Evolutionary conservation across 768 basidiomycete genomes (phyloP), one percentile per base, ranked within the genome.

Genomic region (Pholiota microspora): DNA sequence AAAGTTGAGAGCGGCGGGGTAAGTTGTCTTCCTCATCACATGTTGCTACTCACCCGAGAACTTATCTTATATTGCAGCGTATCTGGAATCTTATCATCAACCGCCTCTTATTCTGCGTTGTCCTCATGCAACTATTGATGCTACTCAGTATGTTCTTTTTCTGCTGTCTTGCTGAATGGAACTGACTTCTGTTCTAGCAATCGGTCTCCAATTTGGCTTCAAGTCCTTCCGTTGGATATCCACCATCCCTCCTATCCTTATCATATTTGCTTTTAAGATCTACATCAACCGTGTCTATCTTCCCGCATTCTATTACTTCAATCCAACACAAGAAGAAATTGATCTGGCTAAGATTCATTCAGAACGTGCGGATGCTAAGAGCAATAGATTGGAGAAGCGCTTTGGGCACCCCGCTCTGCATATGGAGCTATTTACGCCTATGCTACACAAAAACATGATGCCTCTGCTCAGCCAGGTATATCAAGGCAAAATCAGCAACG

Each of bases 31-130:
- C n/a, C n/a, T n/a, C n/a, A n/a, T n/a, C n/a, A n/a, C n/a, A n/a
- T n/a, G n/a, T n/a, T n/a, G n/a, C n/a, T n/a, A n/a, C n/a, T n/a
- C n/a, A n/a, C n/a, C n/a, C n/a, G n/a, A n/a, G n/a, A n/a, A n/a
- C 42, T 13, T 46, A 31, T 50, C 48, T 7, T 29, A 35, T 29
- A 18, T 49, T 53, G 1, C 62, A 94, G 92, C 88, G 92, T 16
- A 74, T 96, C 60, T 97, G 94, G 94, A 97, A 97, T 64, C 84
- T 92, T n/a, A 80, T 92, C 44, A 77, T 92, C 70, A 99, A 99
- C 69, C 85, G 97, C 50, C 73, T 98, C 21, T 71, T 98, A 12
- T 75, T 84, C 54, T 86, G 83, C 29, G 79, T 89, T 4, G 67
- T 95, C 23, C 71, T 97, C 62, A 98, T 98, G 95, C 94, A 98